phyloP scores from a whole-genome alignment of 129 eudicot species.

The Solidago caesia region DNA sequence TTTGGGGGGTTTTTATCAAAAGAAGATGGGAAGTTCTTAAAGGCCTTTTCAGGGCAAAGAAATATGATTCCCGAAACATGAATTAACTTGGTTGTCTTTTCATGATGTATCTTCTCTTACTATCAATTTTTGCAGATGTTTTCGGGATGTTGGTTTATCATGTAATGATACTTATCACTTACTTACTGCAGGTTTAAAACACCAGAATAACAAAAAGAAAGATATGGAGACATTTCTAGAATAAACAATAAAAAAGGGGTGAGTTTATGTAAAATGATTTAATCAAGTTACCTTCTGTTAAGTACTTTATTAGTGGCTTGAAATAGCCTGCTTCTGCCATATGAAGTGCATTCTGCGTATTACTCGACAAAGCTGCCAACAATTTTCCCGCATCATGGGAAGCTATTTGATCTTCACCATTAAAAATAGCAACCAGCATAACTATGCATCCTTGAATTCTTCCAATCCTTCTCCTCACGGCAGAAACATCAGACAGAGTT shows the following conservation, averaged over 20 bases:
- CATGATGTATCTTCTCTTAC: no score
- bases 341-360: conserved; percentile 86
- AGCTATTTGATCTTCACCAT: conserved; percentile 70
- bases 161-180: background rate
- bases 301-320: conserved; percentile 71
- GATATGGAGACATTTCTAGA: background rate
- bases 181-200: background rate
- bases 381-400: conserved; percentile 67
- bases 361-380: conserved; percentile 63
- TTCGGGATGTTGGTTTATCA: background rate
- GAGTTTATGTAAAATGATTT: background rate
- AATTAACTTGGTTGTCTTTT: no score
- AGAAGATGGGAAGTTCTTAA: no score
- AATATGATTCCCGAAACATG: no score
- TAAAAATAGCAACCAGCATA: conserved; percentile 76
- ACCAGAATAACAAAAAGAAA: background rate
- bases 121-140: background rate
- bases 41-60: no score
- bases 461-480: conserved; percentile 68
- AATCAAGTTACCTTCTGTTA: conserved; percentile 60
- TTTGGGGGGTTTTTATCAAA: no score
- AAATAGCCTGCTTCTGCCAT: conserved; percentile 97
- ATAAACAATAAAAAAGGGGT: conserved; percentile 9
- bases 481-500: conserved; percentile 51
- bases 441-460: conserved; percentile 87